phyloP scores from a whole-genome alignment of 2,329 filamentous ascomycete species.

The Dactylellina parvicollis region DNA sequence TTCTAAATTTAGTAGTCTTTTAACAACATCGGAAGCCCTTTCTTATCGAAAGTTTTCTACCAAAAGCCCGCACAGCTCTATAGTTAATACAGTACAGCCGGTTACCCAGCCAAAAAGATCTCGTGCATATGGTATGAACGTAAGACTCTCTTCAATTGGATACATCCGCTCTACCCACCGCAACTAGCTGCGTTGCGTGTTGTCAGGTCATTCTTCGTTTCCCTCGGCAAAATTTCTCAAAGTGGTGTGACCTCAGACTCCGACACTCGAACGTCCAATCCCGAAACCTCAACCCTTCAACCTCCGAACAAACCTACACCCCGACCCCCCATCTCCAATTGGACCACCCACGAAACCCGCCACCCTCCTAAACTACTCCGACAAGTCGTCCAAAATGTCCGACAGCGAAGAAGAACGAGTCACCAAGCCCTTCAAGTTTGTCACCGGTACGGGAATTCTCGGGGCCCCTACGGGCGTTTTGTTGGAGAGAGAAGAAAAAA shows the following conservation, averaged over 20 bases:
- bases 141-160: too few species aligned
- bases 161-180: not conserved
- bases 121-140: too few species aligned
- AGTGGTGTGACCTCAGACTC: slow-evolving; percentile 46
- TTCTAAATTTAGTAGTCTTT: too few species aligned
- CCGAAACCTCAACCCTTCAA: slow-evolving; percentile 16
- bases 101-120: too few species aligned
- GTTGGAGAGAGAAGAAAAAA: not conserved
- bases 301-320: slow-evolving; percentile 26
- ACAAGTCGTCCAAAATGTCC: slow-evolving; percentile 73
- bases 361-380: not conserved
- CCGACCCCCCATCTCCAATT: not conserved
- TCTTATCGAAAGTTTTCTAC: too few species aligned
- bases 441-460: too few species aligned
- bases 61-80: too few species aligned
- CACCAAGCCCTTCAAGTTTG: slow-evolving; percentile 99
- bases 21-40: too few species aligned
- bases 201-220: not conserved
- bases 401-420: slow-evolving; percentile 79
- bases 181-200: slow-evolving; percentile 16
- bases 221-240: slow-evolving; percentile 52
- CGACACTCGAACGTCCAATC: slow-evolving; percentile 6
- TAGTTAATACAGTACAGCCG: too few species aligned
- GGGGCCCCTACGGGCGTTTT: slow-evolving; percentile 18
- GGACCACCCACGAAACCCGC: not conserved